These are phyloP conservation scores for Mycena vitilis DNA, from an alignment of 768 basidiomycete species.

Conservation along the genomic window DNA sequence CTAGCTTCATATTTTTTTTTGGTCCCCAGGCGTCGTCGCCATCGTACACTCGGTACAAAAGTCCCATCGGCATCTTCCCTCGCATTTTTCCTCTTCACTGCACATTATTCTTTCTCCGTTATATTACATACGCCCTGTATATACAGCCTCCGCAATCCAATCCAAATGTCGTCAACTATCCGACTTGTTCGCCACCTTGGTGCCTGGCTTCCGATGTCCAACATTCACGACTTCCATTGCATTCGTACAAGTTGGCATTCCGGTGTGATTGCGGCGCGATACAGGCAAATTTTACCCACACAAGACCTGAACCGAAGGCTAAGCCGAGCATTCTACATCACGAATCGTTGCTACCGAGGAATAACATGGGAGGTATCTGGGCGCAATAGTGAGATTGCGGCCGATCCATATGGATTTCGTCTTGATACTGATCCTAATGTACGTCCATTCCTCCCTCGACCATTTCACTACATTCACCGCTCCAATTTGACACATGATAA, in stretches of 20 bases:
- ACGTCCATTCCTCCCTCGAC: constrained; percentile 38
- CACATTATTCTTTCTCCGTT: constrained; percentile 34
- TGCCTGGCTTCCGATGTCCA: constrained; percentile 5
- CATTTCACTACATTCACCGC: constrained; percentile 33
- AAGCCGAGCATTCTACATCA: constrained; percentile 32
- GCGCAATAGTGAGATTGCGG: constrained; percentile 31
- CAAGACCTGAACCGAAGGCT: constrained; percentile 25
- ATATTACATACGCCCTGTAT: constrained; percentile 34
- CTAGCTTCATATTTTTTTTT: constrained; percentile 33
- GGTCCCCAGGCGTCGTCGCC: constrained; percentile 31
- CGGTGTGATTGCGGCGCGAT: constrained; percentile 1
- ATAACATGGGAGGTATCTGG: constrained; percentile 27
- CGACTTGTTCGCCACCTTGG: background rate
- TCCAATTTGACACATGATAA: constrained; percentile 28
- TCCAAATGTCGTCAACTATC: constrained; percentile 34
- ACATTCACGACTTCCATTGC: constrained; percentile 28
- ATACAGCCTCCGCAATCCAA: constrained; percentile 34
- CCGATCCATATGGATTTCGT: constrained; percentile 31
- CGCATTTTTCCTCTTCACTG: constrained; percentile 33
- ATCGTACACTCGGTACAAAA: constrained; percentile 32
- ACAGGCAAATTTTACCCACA: constrained; percentile 37
- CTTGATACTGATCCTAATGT: constrained; percentile 29
- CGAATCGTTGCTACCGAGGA: constrained; percentile 28
- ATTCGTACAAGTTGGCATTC: constrained; percentile 21
- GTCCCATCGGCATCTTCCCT: constrained; percentile 31